Base-by-base conservation (phyloP, 2,329 filamentous ascomycete genomes). In the Aspergillus quadricinctus region DNA sequence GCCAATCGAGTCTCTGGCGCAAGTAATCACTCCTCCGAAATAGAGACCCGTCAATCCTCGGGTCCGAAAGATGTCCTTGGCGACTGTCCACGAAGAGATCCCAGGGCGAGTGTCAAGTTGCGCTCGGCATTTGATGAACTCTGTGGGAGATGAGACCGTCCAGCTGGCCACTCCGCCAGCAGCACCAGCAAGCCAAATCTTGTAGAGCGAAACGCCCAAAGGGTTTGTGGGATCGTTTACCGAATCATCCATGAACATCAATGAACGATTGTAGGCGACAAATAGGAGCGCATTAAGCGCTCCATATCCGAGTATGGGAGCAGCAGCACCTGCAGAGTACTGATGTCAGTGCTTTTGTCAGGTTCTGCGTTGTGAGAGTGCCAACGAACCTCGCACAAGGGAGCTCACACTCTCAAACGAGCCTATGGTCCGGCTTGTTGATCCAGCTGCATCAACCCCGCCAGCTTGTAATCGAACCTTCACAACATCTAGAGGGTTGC, bases 231-330 rank as follows among this genome's bases (percentile, higher is more conserved):
- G 76, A 29, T 78, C 75, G 17, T 68, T 66, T 10, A 78, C 66
- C 5, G 73, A 70, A 25, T 61, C 73, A 54, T 74, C 72, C 27
- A 97, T 77, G 17, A 85, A 72, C 23, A 79, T 78, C 66, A 93
- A 83, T n/a, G 87, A 87, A 56, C 90, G 88, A 71, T 96, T 96
- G 77, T 97, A 97, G 1, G 89, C 87, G 64, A 93, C 85, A 75
- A 96, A 97, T 21, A 97, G 85, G 17, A 97, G 78, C 41, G 91
- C 92, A 70, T 97, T 97, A 58, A 97, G 82, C 21, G 90, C 91
- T 60, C 93, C 93, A 74, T 96, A 96, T 63, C 90, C 90, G 4
- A 96, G 78, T 40, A 96, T 87, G 0, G 93, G 93, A 37, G 92
- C 92, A 25, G 92, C 88, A 10, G 89, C 85, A 60, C 93, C 93